Base-by-base conservation (phyloP, 2,329 filamentous ascomycete species). In the Cladosporium colombiae region DNA sequence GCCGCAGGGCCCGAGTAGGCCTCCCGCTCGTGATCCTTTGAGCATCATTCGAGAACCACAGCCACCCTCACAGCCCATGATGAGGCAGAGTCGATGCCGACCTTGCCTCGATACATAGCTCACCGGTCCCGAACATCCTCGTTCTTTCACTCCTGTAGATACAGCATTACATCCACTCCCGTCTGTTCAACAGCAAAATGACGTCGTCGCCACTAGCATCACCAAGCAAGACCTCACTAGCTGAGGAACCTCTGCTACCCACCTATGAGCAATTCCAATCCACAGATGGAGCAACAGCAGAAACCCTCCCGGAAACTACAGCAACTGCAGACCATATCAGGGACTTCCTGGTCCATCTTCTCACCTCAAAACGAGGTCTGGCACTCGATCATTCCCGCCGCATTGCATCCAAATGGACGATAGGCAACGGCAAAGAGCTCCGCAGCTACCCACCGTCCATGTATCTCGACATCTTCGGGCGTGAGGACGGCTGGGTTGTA, bases 391-490 rank as follows among this genome's bases (percentile, higher is more conserved):
- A 70, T 14, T 67, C 68, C 5, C 52, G 57, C 35, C 44, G 46
- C 7, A 62, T 71, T 14, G 67, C 68, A 8, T 23, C 66, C 1
- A 67, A 66, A 44, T 71, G 70, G 70, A 68, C 33, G 0, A 35
- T 63, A 18, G 70, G 69, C 29, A 68, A 64, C 2, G 70, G 70
- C 13, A 50, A 63, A 23, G 69, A 71, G 31, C 31, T 71, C 3
- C 61, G 50, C 1, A 37, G 21, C 13, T 70, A 70, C 33, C 62
- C 67, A 3, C 57, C 67, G 0, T 23, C 40, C 6, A 58, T 70
- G 52, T 71, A 62, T 25, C 57, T 58, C 2, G 65, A 70, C 6
- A 66, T 70, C 18, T 68, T 71, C 53, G 69, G 68, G 2, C 14
- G 55, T 5, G 67, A 70, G 35, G 68, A 70, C 44, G 68, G 65